phyloP scores from a whole-genome alignment of 805 yeast genomes.

The Teunomyces pallodes region DNA sequence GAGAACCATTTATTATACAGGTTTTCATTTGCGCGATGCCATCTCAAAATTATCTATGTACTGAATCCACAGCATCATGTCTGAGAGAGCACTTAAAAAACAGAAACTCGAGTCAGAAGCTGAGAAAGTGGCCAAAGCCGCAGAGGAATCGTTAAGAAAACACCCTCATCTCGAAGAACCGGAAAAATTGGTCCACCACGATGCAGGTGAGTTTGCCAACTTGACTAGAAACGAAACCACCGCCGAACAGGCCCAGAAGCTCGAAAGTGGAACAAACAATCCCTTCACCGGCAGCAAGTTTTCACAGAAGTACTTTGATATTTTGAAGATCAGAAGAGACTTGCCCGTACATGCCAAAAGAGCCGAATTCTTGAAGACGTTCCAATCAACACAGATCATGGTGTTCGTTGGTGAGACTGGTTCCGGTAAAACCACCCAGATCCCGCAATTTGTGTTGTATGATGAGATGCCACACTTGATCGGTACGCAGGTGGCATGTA shows the following conservation, averaged over 20 bases:
- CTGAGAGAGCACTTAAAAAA: constrained; percentile 48
- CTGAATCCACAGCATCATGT: constrained; percentile 10
- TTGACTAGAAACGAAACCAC: constrained; percentile 63
- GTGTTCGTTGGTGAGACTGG: constrained; percentile 99
- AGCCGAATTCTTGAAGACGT: constrained; percentile 78
- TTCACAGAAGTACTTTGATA: constrained; percentile 68
- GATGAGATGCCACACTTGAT: constrained; percentile 89
- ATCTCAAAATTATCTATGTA: background rate
- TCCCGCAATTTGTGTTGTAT: constrained; percentile 90
- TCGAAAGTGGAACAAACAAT: constrained; percentile 61
- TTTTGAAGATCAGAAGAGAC: constrained; percentile 74
- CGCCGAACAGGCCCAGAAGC: constrained; percentile 54
- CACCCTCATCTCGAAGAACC: constrained; percentile 46
- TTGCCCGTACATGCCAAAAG: constrained; percentile 94
- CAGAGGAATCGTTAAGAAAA: constrained; percentile 50
- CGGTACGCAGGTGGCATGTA: constrained; percentile 90
- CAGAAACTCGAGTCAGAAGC: constrained; percentile 54
- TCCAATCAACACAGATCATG: constrained; percentile 88
- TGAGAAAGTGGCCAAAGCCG: constrained; percentile 64
- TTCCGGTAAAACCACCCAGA: constrained; percentile 97
- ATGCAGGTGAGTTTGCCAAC: constrained; percentile 61
- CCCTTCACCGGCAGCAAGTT: constrained; percentile 76
- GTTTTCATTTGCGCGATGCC: background rate
- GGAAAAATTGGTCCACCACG: constrained; percentile 49
- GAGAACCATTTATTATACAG: too few relatives aligned